Base-by-base conservation (phyloP, 1,284 basidiomycete genomes). In the Phellopilus nigrolimitatus region DNA sequence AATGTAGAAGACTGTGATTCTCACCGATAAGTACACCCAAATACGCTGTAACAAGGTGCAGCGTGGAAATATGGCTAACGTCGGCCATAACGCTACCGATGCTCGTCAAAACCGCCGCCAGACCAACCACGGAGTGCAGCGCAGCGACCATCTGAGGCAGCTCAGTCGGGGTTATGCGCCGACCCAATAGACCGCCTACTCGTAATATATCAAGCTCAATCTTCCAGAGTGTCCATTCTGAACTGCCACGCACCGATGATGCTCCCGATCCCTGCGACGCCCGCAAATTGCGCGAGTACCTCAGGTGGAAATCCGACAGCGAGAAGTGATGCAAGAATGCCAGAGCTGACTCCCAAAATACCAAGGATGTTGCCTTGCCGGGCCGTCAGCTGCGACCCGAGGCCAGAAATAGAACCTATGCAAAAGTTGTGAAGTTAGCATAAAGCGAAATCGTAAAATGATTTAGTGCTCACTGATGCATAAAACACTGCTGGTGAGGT, bases 91-190 rank as follows among this genome's bases (percentile, higher is more conserved):
- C 88, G 61, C 85, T 88, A 6, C 71, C 89, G 27, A 91, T 84
- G 47, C 83, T 88, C 10, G 90, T 92, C 61, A 92, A 71, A 24
- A 92, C 88, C 1, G 89, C 89, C 1, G 89, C 89, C 17, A 92
- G 75, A 66, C 89, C 89, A 42, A 92, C 89, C 15, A 91, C 89
- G 28, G 84, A 88, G 63, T 91, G 88, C 55, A 82, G 61, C 9
- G 80, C 80, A 0, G 79, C 80, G 10, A 84, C 83, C 71, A 82
- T 88, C 65, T 92, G 90, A 3, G 89, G 89, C 15, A 92, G 73
- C 61, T 92, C 89, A 31, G 89, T 91, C 7, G 87, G 84, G 9
- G 87, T 90, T 41, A 91, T 88, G 27, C 89, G 79, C 30, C 88
- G 73, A 34, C 90, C 89, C 54, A 92, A 78, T 54, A 88, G 68